phyloP scores from a whole-genome alignment of 768 basidiomycete species.

The Boletellus sp. region DNA sequence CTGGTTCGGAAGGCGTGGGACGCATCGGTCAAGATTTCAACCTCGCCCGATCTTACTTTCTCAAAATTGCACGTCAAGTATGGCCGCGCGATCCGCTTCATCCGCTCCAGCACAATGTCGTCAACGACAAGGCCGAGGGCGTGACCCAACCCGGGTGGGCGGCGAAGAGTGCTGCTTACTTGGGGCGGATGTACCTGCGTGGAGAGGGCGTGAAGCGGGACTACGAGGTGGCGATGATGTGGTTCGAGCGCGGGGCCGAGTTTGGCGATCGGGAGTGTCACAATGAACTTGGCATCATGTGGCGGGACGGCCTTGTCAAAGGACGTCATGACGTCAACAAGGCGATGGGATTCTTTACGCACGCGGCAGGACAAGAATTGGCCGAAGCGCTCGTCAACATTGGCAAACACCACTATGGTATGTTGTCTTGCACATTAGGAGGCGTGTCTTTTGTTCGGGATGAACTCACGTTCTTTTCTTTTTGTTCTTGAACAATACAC shows the following conservation, averaged over 20 bases:
- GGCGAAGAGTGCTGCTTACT: slow-evolving; percentile 77
- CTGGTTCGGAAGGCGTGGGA: slow-evolving; percentile 90
- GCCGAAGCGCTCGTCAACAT: slow-evolving; percentile 91
- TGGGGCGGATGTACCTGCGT: slow-evolving; percentile 91
- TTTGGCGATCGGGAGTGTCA: slow-evolving; percentile 84
- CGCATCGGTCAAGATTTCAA: slow-evolving; percentile 77
- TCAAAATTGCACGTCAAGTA: slow-evolving; percentile 72
- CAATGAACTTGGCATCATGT: slow-evolving; percentile 89
- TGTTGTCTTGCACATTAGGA: slow-evolving; percentile 10
- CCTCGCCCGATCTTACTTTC: slow-evolving; percentile 79
- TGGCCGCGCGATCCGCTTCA: slow-evolving; percentile 83
- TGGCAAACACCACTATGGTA: slow-evolving; percentile 74
- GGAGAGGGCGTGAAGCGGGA: slow-evolving; percentile 89
- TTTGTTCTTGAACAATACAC: no score
- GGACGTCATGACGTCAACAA: slow-evolving; percentile 64
- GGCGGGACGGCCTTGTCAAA: slow-evolving; percentile 79
- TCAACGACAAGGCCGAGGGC: slow-evolving; percentile 47
- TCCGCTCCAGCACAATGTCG: slow-evolving; percentile 42
- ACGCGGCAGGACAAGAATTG: slow-evolving; percentile 82
- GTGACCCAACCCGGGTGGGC: slow-evolving; percentile 57
- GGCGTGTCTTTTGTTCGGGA: no score
- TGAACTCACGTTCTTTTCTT: slow-evolving; percentile 3
- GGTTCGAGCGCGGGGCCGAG: slow-evolving; percentile 86
- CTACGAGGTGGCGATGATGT: slow-evolving; percentile 74
- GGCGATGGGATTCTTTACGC: slow-evolving; percentile 64